A percentile compares a stretch with the other conserved stretches of the same genome.
Evolutionary conservation across 345 rosid species (phyloP).

Genomic region (Microthlaspi erraticum): DNA sequence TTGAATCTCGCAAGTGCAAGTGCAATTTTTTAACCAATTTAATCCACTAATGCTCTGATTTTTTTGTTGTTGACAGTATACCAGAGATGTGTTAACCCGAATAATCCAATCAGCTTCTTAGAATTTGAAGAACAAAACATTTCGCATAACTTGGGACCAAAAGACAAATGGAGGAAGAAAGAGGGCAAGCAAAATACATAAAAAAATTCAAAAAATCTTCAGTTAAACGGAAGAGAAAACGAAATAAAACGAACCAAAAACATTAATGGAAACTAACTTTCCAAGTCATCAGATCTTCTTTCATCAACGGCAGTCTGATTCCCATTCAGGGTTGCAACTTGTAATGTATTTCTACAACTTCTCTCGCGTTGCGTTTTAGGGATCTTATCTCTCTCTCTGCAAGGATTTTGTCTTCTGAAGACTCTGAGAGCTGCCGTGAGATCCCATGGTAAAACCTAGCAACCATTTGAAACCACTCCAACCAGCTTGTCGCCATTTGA

Average conservation of each 20-base stretch:
- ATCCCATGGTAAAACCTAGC: conserved; percentile 27
- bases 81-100: not conserved
- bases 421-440: conserved; percentile 17
- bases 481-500: conserved; percentile 23
- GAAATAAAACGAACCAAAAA: not conserved
- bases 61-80: not conserved
- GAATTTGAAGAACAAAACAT: not conserved
- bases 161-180: not conserved
- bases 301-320: not conserved
- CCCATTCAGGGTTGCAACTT: not conserved
- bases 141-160: not conserved
- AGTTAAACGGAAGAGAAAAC: not conserved
- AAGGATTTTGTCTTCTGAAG: not conserved
- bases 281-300: not conserved
- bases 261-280: not conserved
- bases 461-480: conserved; percentile 38
- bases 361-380: not conserved
- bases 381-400: not conserved
- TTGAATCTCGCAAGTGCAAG: not conserved
- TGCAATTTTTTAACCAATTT: not conserved
- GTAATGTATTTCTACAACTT: not conserved
- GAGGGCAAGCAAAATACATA: not conserved
- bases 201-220: not conserved
- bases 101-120: not conserved
- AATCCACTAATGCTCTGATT: not conserved